Evolutionary conservation across 352 stramenopile genomes (phyloP), one percentile per base, ranked within the genome.

Genomic region (Phytophthora fragariae): DNA sequence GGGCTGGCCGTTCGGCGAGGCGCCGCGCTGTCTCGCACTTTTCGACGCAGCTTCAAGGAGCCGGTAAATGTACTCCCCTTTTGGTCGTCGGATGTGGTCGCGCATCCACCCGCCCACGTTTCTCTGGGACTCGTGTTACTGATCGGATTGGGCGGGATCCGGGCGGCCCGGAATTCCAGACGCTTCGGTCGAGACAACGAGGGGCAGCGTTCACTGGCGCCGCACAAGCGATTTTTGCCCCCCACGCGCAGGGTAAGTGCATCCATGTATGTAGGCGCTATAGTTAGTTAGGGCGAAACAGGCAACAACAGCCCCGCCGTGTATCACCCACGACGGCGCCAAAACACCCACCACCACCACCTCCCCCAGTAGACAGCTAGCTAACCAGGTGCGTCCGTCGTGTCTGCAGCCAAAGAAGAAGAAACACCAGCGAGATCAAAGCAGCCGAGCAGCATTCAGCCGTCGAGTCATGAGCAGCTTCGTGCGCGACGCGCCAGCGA

Each of bases 391-490:
- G 35, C 35, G 35, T 41, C 35, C 41, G 41, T 19, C 41, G 41
- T 49, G 41, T 49, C 41, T 49, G 41, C 41, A 49, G 41, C 41
- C 14, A 49, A 19, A 19, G 41, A 17, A 49, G 14, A 17, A 49
- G 41, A 11, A 49, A 14, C 41, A 49, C 11, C 41, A 19, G 14
- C 17, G 41, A 8, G 15, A 41, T 41, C 35, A 41, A 15, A 15
- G 35, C 9, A 41, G 9, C 35, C 35, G 1, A 49, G 31, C 29
- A 50, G 39, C n/a, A 56, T 41, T 31, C 50, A 15, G 27, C 41
- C 47, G 17, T 29, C 35, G 29, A 62, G 35, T 44, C 33, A 82
- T 79, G 70, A 81, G 65, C 72, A 76, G 56, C 53, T 77, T 79
- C 52, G 56, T 62, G 50, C 55, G 44, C 31, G 65, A 76, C 21